These are phyloP conservation scores for Boletus tomentosulus DNA, from an alignment of 768 basidiomycete genomes.

Conservation along the genomic window DNA sequence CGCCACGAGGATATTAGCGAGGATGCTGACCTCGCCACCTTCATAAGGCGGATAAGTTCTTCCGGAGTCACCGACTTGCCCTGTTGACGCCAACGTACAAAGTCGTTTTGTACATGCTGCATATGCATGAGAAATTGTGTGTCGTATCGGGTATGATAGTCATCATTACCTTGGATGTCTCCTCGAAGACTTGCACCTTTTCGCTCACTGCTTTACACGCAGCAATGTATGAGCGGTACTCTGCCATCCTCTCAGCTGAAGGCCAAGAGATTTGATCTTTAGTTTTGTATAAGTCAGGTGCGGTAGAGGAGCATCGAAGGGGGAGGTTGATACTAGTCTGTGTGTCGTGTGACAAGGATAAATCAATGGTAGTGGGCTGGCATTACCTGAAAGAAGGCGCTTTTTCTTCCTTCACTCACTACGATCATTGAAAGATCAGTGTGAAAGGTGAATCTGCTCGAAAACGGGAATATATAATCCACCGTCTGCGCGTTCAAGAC, in stretches of 20 bases:
- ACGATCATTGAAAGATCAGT: slow-evolving; percentile 70
- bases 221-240: slow-evolving; percentile 57
- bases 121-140: not conserved
- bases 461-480: slow-evolving; percentile 72
- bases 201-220: slow-evolving; percentile 50
- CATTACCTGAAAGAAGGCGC: slow-evolving; percentile 66
- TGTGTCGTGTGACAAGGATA: not conserved
- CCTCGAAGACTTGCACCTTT: slow-evolving; percentile 48
- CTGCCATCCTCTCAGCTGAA: slow-evolving; percentile 40
- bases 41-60: slow-evolving; percentile 65
- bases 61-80: slow-evolving; percentile 45
- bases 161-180: slow-evolving; percentile 52
- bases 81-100: slow-evolving; percentile 45
- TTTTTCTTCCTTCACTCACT: slow-evolving; percentile 60
- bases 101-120: slow-evolving; percentile 76
- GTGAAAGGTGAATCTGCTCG: slow-evolving; percentile 61
- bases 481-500: slow-evolving; percentile 62
- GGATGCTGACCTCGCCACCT: slow-evolving; percentile 56
- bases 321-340: slow-evolving; percentile 61
- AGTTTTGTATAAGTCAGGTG: slow-evolving; percentile 46
- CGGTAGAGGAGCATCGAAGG: slow-evolving; percentile 34
- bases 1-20: not conserved
- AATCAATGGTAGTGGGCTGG: not conserved
- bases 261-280: slow-evolving; percentile 44
- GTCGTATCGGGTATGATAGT: not conserved